A percentile compares a stretch with the other conserved stretches of the same genome.
Evolutionary conservation across 352 stramenopile species (phyloP).

Genomic region (Blastocystis sp.): DNA sequence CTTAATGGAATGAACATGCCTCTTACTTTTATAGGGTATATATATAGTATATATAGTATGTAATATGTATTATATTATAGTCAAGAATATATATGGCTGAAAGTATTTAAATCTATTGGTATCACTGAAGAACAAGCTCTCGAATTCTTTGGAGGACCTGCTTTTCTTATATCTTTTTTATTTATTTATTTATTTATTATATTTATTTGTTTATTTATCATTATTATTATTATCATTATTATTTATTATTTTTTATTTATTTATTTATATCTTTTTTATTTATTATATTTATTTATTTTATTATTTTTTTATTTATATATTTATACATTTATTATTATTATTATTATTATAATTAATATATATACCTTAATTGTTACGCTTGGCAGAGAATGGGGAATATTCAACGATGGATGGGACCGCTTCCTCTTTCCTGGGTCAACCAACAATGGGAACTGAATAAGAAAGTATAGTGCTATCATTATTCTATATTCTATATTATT

Average conservation of each 20-base stretch:
- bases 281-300: too few relatives aligned
- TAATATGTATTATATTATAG: too few relatives aligned
- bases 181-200: background rate
- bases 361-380: too few relatives aligned
- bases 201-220: too few relatives aligned
- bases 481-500: too few relatives aligned
- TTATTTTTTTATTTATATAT: too few relatives aligned
- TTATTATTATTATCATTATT: too few relatives aligned
- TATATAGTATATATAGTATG: background rate
- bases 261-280: too few relatives aligned
- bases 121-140: conserved; percentile 53
- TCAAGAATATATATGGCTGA: conserved; percentile 60
- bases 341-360: too few relatives aligned
- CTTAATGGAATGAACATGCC: conserved; percentile 71
- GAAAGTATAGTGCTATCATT: too few relatives aligned
- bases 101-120: conserved; percentile 60
- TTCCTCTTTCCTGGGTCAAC: conserved; percentile 48
- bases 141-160: conserved; percentile 65
- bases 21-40: conserved; percentile 61
- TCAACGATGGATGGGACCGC: conserved; percentile 45
- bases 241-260: too few relatives aligned
- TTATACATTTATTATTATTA: too few relatives aligned
- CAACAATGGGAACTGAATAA: conserved; percentile 50
- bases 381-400: conserved; percentile 61
- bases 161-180: conserved; percentile 55